Evolutionary conservation across 768 basidiomycete genomes (phyloP).

Genomic region (Rhodocollybia butyracea): DNA sequence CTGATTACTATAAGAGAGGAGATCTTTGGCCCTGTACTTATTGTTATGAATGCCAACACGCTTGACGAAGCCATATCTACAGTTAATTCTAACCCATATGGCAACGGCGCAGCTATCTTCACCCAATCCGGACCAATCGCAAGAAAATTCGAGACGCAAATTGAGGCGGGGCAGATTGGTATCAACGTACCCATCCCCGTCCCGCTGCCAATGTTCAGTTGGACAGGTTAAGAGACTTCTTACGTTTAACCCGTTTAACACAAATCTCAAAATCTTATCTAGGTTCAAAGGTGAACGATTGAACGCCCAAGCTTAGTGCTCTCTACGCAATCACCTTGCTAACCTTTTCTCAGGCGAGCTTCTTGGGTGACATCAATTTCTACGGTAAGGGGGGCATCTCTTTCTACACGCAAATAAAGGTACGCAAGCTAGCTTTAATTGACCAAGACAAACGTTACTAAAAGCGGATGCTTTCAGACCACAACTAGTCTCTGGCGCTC

Average conservation of each 20-base stretch:
- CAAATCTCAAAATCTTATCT: too few species aligned
- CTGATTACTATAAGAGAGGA: slow-evolving; percentile 61
- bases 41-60: slow-evolving; percentile 72
- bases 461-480: slow-evolving; percentile 50
- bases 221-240: too few species aligned
- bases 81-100: slow-evolving; percentile 87
- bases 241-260: too few species aligned
- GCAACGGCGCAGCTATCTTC: slow-evolving; percentile 94
- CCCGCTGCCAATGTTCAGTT: slow-evolving; percentile 49
- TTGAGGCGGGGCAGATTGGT: slow-evolving; percentile 91
- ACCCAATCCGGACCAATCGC: slow-evolving; percentile 96
- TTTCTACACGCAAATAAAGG: slow-evolving; percentile 97
- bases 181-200: slow-evolving; percentile 94
- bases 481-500: slow-evolving; percentile 91
- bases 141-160: slow-evolving; percentile 83
- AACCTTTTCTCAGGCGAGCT: slow-evolving; percentile 26
- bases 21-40: slow-evolving; percentile 91
- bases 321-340: background rate
- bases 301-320: too few species aligned
- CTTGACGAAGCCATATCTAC: slow-evolving; percentile 88
- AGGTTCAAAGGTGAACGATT: too few species aligned
- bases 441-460: background rate
- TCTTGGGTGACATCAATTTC: slow-evolving; percentile 84
- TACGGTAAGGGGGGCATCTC: slow-evolving; percentile 89
- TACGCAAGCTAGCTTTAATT: slow-evolving; percentile 19